Percentiles rank a stretch among this genome's conserved stretches.
These are phyloP conservation scores for Apiospora hydei DNA, from an alignment of 2,329 filamentous ascomycete genomes.

Conservation along the genomic window DNA sequence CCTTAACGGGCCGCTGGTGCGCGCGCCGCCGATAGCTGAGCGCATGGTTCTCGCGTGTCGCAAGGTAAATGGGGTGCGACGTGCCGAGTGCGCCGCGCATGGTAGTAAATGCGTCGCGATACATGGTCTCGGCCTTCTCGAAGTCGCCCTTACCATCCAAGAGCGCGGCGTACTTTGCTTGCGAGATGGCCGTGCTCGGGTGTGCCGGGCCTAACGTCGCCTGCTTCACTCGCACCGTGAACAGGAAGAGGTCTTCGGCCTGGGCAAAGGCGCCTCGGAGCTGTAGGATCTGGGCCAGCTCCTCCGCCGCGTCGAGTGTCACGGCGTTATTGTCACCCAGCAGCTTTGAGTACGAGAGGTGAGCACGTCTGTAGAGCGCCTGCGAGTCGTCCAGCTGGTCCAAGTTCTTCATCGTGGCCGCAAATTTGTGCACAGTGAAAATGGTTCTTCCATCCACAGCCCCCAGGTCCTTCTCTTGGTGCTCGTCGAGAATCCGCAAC, in stretches of 20 bases:
- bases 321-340: constrained; percentile 8
- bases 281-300: constrained; percentile 15
- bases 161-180: constrained; percentile 2
- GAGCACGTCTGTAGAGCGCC: constrained; percentile 8
- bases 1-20: not conserved
- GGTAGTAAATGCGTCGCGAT: not conserved
- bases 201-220: not conserved
- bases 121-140: not conserved
- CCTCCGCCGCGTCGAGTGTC: constrained; percentile 9
- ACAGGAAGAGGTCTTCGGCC: not conserved
- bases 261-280: not conserved
- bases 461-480: constrained; percentile 10
- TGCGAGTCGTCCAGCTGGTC: constrained; percentile 4
- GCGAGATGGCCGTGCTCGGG: constrained; percentile 9
- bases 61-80: constrained; percentile 2
- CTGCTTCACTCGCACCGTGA: not conserved
- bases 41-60: constrained; percentile 10
- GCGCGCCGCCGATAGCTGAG: constrained; percentile 7
- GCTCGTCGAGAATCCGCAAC: not conserved
- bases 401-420: constrained; percentile 5
- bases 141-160: constrained; percentile 1
- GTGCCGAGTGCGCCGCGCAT: not conserved
- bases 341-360: not conserved
- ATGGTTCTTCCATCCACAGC: not conserved
- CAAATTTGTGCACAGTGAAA: constrained; percentile 9